phyloP scores from a whole-genome alignment of 2,329 filamentous ascomycete genomes.

The Cryphonectria japonica region DNA sequence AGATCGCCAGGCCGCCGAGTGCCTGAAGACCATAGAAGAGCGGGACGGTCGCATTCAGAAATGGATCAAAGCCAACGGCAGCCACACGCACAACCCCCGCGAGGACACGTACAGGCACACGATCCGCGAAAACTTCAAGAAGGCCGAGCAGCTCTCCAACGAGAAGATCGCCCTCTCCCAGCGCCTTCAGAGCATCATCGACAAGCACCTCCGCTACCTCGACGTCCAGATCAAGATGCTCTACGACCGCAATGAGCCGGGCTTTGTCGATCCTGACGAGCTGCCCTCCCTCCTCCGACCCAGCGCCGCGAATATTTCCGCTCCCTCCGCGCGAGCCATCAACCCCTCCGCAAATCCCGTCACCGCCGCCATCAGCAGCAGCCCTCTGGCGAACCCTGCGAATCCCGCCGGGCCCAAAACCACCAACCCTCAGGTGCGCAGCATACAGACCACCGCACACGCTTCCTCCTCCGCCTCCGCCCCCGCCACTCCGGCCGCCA shows the following conservation, averaged over 20 bases:
- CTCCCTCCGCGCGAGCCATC: conserved; percentile 46
- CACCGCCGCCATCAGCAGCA: conserved; percentile 39
- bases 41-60: conserved; percentile 78
- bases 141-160: conserved; percentile 70
- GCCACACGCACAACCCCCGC: conserved; percentile 73
- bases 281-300: conserved; percentile 65
- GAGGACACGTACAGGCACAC: conserved; percentile 70
- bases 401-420: conserved; percentile 48
- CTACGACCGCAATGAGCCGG: conserved; percentile 63
- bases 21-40: conserved; percentile 69
- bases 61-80: conserved; percentile 78
- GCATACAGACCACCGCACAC: conserved; percentile 52
- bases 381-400: conserved; percentile 44
- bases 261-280: conserved; percentile 65
- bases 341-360: conserved; percentile 47
- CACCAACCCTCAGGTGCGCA: conserved; percentile 52
- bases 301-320: conserved; percentile 56
- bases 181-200: conserved; percentile 63
- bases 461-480: conserved; percentile 59
- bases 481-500: conserved; percentile 63
- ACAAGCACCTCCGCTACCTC: conserved; percentile 66
- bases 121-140: conserved; percentile 69
- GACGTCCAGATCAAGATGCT: conserved; percentile 66
- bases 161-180: conserved; percentile 75
- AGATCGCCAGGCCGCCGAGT: conserved; percentile 72